phyloP scores from a whole-genome alignment of 345 rosid genomes.

The Leavenworthia alabamica region DNA sequence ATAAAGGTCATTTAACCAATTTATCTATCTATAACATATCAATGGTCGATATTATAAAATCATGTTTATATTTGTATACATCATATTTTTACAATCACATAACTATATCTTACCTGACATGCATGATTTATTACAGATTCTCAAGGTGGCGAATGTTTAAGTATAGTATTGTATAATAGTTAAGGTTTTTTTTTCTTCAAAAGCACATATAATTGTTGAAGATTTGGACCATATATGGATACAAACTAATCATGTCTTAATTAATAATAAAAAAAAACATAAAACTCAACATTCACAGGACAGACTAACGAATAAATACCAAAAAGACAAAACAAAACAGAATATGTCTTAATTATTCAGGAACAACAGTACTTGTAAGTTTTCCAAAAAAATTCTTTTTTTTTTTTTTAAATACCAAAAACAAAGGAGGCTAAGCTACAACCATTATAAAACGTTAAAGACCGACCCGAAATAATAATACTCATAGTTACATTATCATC shows the following conservation, averaged over 20 bases:
- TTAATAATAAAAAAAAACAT: no score
- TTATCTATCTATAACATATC: no score
- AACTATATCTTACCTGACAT: not conserved
- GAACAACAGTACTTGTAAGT: constrained; percentile 24
- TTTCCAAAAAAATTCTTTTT: not conserved
- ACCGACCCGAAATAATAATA: constrained; percentile 20
- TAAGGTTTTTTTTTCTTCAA: not conserved
- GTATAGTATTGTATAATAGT: not conserved
- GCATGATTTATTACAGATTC: constrained; percentile 8
- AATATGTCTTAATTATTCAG: not conserved
- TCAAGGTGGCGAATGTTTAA: constrained; percentile 3
- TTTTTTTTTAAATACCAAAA: not conserved
- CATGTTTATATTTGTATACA: no score
- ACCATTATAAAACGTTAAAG: constrained; percentile 23
- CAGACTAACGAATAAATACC: not conserved
- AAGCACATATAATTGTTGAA: not conserved
- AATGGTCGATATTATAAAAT: no score
- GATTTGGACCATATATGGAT: no score
- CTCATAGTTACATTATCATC: constrained; percentile 22
- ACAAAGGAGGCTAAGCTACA: not conserved
- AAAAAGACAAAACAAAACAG: constrained; percentile 12
- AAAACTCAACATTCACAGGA: not conserved
- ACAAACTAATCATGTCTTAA: no score
- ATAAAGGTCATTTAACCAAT: no score
- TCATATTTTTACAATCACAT: no score